Percentiles rank a stretch among this genome's conserved stretches.
phyloP scores from a whole-genome alignment of 257 asterid genomes.

The Cordia subcordata region DNA sequence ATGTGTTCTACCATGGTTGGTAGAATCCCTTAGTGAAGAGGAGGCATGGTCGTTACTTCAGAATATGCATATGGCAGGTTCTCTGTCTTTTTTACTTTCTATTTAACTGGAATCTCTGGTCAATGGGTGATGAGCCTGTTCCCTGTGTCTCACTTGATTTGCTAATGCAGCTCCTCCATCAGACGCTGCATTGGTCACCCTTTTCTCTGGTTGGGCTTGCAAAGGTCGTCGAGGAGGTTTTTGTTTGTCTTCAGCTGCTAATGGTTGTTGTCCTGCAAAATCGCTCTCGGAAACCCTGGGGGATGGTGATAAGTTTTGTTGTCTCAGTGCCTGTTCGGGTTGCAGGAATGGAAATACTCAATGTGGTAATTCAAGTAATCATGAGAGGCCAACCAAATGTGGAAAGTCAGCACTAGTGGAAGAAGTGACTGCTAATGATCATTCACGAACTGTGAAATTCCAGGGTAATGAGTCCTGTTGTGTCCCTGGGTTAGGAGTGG shows the following conservation, averaged over 20 bases:
- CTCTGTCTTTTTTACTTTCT: background rate
- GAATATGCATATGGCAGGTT: constrained; percentile 95
- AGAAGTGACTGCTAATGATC: constrained; percentile 31
- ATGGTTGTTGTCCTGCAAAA: constrained; percentile 61
- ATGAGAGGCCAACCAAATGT: constrained; percentile 34
- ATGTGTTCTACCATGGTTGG: constrained; percentile 94
- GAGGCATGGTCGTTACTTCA: constrained; percentile 71
- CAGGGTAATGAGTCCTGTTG: constrained; percentile 72
- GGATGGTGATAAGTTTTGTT: constrained; percentile 33
- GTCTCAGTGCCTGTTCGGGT: constrained; percentile 46
- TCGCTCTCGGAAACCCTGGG: constrained; percentile 30
- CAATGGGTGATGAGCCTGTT: constrained; percentile 13
- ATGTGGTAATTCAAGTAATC: constrained; percentile 23
- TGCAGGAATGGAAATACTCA: constrained; percentile 22
- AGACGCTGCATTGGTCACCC: constrained; percentile 83
- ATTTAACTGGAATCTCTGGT: background rate
- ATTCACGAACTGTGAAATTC: constrained; percentile 30
- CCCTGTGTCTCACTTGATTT: constrained; percentile 16
- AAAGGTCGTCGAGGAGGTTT: constrained; percentile 67
- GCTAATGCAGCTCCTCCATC: constrained; percentile 78
- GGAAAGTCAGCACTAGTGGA: constrained; percentile 27
- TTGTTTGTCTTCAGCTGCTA: constrained; percentile 60
- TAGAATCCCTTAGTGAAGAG: constrained; percentile 72
- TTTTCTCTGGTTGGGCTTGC: constrained; percentile 98
- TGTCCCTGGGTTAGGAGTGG: constrained; percentile 93